phyloP scores from a whole-genome alignment of 2,329 filamentous ascomycete species.

The Penicillium verrucosum region DNA sequence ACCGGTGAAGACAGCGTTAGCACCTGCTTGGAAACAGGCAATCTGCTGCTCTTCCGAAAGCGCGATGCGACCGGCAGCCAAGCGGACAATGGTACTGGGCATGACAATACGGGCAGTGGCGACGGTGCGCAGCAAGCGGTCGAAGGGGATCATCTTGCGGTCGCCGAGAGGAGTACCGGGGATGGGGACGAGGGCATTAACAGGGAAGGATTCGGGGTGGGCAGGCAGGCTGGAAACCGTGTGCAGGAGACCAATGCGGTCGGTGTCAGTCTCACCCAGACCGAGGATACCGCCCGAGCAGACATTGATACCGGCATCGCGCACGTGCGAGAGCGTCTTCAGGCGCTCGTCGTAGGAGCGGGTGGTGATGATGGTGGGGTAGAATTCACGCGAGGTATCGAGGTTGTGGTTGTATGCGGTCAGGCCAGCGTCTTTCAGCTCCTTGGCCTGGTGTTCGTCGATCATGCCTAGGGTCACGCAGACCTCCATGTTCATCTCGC shows the following conservation, averaged over 20 bases:
- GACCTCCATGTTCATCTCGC: constrained; percentile 79
- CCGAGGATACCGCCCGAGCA: constrained; percentile 88
- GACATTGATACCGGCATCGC: constrained; percentile 82
- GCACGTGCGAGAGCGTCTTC: constrained; percentile 72
- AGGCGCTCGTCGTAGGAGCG: constrained; percentile 83
- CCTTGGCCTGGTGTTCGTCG: constrained; percentile 72
- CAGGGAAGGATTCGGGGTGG: constrained; percentile 87
- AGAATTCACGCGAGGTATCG: constrained; percentile 85
- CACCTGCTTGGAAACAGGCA: constrained; percentile 83
- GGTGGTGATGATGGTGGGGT: constrained; percentile 81
- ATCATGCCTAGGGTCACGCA: constrained; percentile 97
- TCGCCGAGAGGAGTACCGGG: constrained; percentile 83
- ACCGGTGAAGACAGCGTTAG: constrained; percentile 91
- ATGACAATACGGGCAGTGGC: constrained; percentile 80
- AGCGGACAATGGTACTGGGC: constrained; percentile 79
- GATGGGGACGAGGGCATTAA: constrained; percentile 87
- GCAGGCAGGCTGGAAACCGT: constrained; percentile 75
- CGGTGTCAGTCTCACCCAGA: constrained; percentile 71
- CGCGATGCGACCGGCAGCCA: constrained; percentile 78
- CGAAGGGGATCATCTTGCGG: constrained; percentile 68
- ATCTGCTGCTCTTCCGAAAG: constrained; percentile 88
- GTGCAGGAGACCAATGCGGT: constrained; percentile 78
- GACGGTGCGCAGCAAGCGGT: constrained; percentile 75
- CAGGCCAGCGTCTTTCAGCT: constrained; percentile 77
- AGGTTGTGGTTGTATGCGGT: constrained; percentile 95